Percentiles rank a stretch among this genome's conserved stretches.
Evolutionary conservation across 306 rosid genomes (phyloP).

Genomic region (Castanopsis chinensis): DNA sequence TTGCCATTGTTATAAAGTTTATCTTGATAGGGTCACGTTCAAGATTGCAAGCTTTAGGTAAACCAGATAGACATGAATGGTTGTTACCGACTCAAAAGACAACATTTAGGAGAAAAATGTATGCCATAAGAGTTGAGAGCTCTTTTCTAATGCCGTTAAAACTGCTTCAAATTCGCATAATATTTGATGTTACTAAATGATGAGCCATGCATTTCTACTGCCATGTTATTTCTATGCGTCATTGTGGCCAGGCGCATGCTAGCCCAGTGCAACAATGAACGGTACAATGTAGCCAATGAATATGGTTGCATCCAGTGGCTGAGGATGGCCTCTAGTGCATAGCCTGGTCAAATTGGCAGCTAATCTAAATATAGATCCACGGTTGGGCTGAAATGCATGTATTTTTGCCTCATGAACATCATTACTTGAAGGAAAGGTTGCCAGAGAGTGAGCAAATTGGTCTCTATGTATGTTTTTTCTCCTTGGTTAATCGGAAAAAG

Average conservation of each 20-base stretch:
- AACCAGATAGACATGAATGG: too few relatives aligned
- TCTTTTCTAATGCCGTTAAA: too few relatives aligned
- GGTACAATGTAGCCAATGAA: too few relatives aligned
- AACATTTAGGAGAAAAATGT: too few relatives aligned
- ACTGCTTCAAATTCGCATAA: not conserved
- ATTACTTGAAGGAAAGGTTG: not conserved
- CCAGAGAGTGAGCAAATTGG: constrained; percentile 5
- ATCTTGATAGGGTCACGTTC: too few relatives aligned
- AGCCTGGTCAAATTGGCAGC: not conserved
- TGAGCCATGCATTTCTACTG: not conserved
- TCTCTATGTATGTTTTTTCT: constrained; percentile 2
- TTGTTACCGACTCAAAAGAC: too few relatives aligned
- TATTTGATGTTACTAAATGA: too few relatives aligned
- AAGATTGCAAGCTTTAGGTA: too few relatives aligned
- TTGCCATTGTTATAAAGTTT: too few relatives aligned
- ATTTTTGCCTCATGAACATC: not conserved
- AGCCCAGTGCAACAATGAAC: too few relatives aligned
- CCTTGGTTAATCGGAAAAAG: not conserved
- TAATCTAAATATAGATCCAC: not conserved
- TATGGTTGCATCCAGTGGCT: not conserved
- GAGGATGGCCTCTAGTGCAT: not conserved
- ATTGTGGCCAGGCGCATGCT: not conserved
- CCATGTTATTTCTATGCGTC: not conserved
- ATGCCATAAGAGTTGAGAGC: too few relatives aligned
- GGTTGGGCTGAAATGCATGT: not conserved